Base-by-base conservation (phyloP, 768 basidiomycete genomes). In the Gloeostereum incarnatum region DNA sequence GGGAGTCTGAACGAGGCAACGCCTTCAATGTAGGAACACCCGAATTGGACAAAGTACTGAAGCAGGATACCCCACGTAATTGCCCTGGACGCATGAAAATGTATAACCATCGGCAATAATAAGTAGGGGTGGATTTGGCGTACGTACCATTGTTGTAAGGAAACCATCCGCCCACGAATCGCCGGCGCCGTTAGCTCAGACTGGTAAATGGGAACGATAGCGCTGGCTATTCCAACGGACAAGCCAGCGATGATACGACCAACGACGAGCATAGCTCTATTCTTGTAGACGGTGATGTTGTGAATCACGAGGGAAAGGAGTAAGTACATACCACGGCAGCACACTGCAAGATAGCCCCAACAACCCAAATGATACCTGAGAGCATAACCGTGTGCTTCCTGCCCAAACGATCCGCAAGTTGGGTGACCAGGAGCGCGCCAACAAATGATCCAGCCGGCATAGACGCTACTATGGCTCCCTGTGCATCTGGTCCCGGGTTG, bases 61-160 rank as follows among this genome's bases (percentile, higher is more conserved):
- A 86, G 56, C 46, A 81, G 62, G 51, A 83, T 83, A 58, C 81
- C 81, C 79, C 84, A 83, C 0, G 81, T 82, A 50, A 82, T 83
- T 2, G 79, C 72, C 62, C 61, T 62, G 24, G n/a, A n/a, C n/a
- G n/a, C n/a, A 25, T 19, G 10, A 35, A 23, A 6, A n/a, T 14
- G 18, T 20, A 8, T 23, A 37, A 35, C 16, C 17, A 14, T 4
- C 13, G 20, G 5, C 29, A 42, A 41, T 32, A 16, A 19, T 17
- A 34, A 11, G 13, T 34, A 14, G 16, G 31, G 16, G 8, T 6
- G 9, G 14, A 6, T 16, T 1, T n/a, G 4, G 16, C n/a, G n/a
- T n/a, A 22, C 46, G 20, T 39, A 61, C 74, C 81, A 85, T 66
- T 87, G 83, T 52, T 87, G 82, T 42, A 83, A 62, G 3, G 83